Conservation (phyloP, 1,139 yeast species). For the Kazachstania sp. region DNA sequence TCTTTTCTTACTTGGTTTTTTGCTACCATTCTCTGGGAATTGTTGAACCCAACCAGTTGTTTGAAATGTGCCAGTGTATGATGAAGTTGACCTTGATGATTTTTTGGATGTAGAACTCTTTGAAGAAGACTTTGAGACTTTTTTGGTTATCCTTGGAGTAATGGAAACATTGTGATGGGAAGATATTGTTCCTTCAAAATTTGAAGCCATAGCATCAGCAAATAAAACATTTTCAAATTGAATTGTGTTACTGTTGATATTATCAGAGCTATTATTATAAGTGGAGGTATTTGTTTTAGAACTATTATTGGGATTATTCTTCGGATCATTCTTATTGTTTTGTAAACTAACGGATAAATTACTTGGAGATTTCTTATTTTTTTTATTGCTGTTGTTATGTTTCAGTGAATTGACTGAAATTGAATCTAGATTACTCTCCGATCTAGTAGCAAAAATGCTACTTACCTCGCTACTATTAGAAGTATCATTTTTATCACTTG, state of each 20-base stretch:
- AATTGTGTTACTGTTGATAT: neutral
- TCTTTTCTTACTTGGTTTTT: neutral
- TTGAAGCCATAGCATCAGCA: neutral
- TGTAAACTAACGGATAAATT: too few species aligned
- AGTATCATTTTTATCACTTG: too few species aligned
- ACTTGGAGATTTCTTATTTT: too few species aligned
- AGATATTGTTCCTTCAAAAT: neutral
- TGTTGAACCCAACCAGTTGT: slow-evolving; percentile 1
- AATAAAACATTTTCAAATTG: slow-evolving; percentile 1
- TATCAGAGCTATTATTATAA: too few species aligned
- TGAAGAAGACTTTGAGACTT: neutral
- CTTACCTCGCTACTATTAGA: too few species aligned
- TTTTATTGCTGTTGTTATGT: too few species aligned
- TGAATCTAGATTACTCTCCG: too few species aligned
- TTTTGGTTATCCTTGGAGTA: neutral
- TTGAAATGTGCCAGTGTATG: neutral
- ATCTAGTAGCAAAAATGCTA: too few species aligned
- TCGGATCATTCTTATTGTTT: too few species aligned
- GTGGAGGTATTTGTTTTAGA: too few species aligned
- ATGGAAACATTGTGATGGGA: neutral
- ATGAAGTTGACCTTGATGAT: slow-evolving; percentile 24
- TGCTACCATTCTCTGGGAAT: neutral
- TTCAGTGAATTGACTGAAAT: too few species aligned
- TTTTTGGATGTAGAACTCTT: neutral
- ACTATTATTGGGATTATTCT: too few species aligned